Base-by-base conservation (phyloP, 2,329 filamentous ascomycete genomes). In the Phaeoacremonium minimum region DNA sequence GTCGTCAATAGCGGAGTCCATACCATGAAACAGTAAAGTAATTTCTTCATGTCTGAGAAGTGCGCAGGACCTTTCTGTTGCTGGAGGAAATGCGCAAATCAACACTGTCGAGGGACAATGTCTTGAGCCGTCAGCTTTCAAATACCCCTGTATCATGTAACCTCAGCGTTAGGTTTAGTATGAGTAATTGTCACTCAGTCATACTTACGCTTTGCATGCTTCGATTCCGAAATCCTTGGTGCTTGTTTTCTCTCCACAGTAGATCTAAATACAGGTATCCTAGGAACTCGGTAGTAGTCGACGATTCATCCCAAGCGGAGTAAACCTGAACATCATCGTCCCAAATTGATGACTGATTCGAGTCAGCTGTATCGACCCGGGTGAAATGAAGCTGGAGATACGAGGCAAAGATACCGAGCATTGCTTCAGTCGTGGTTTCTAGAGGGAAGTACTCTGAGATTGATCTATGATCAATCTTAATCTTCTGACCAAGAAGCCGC, bases 21-120 rank as follows among this genome's bases (percentile, higher is more conserved):
- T n/a, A n/a, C n/a, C n/a, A 41, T 80, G 72, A 57, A 79, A 78
- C 1, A 79, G 61, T 1, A 73, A 76, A 6, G 74, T 43, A 2
- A 79, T 66, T 47, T 80, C 72, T 30, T 70, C 67, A 44, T 78
- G 75, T 53, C 73, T 73, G 15, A 79, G 60, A 4, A 79, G 52
- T 12, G 63, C 69, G 9, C 73, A 74, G 46, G 73, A 74, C 47
- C 70, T 69, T 0, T 63, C 56, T 8, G 71, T 71, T 1, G 71
- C 67, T 42, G 74, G 75, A 28, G 66, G 67, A 54, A 78, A 79
- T 51, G 74, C 74, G 61, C 75, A 78, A 36, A 79, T 75, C 3
- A 80, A 56, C 5, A 74, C 71, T 0, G 73, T 78, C 2, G 71
- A 70, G 7, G 75, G 75, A 44, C 76, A 75, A 11, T 69, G 61